Base-by-base conservation (phyloP, 805 yeast species). In the Scheffersomyces ergatensis region DNA sequence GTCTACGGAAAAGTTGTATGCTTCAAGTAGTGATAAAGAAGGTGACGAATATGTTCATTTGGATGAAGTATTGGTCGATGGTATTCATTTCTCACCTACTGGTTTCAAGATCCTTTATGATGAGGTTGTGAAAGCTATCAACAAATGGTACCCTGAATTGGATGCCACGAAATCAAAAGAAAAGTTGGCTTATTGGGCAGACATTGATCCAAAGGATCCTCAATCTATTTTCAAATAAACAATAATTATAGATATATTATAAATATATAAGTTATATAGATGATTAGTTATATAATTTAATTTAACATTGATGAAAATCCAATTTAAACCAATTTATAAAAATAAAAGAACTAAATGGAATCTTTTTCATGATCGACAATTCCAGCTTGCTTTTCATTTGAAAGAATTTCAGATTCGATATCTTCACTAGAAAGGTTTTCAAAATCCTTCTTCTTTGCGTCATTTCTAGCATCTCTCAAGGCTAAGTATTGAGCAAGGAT, bases 31-130 rank as follows among this genome's bases (percentile, higher is more conserved):
- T 14, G 37, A 39, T 9, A 18, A 32, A 15, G 36, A 23, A 4
- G 47, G 46, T 16, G 21, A 39, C 4, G 46, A 40, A 1, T 50
- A 43, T 29, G 25, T 25, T 20, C 14, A 24, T 32, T 45, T 57
- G 41, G 31, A 43, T 1, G 51, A 48, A 11, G 36, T 40, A n/a
- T 19, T 54, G 2, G 8, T 41, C 63, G 81, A 76, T 48, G 89
- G 89, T 3, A 55, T 85, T 33, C 90, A 85, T 57, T 84, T 66
- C 55, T 65, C 76, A 2, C 77, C 78, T 0, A 54, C 60, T 23
- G 83, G 80, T 0, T 84, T 83, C 58, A 56, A 63, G 40, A 36
- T 82, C 7, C 59, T 75, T 45, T 80, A 57, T 45, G 59, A 72
- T n/a, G 75, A 64, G 33, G 46, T 82, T 16, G 42, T 68, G 37